A percentile compares a stretch with the other conserved stretches of the same genome.
phyloP scores from a whole-genome alignment of 306 rosid species.

The Fagus sylvatica region DNA sequence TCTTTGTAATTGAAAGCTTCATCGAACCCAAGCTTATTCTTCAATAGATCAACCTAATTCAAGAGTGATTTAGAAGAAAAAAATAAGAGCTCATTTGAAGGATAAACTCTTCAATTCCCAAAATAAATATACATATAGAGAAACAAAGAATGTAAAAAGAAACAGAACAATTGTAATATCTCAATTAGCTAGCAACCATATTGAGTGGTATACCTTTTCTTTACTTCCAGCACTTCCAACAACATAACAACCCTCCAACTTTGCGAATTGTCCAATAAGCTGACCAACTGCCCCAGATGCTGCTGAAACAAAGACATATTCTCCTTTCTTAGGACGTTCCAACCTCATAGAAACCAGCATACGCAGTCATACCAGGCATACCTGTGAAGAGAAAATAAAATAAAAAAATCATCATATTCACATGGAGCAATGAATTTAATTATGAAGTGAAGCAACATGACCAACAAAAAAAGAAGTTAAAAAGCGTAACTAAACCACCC shows the following conservation, averaged over 20 bases:
- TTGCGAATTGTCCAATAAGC: slow-evolving; percentile 7
- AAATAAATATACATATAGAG: too few relatives aligned
- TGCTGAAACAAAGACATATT: slow-evolving; percentile 19
- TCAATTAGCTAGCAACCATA: too few relatives aligned
- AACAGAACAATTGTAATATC: background rate
- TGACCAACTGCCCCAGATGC: slow-evolving; percentile 21
- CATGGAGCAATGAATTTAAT: too few relatives aligned
- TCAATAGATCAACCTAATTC: slow-evolving; percentile 22
- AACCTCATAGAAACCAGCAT: slow-evolving; percentile 11
- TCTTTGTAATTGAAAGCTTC: slow-evolving; percentile 27
- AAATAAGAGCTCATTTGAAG: background rate
- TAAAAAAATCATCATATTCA: too few relatives aligned
- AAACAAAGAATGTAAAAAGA: background rate
- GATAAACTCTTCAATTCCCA: background rate
- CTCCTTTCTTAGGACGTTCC: slow-evolving; percentile 18
- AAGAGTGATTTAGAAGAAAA: too few relatives aligned
- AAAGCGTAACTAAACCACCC: too few relatives aligned
- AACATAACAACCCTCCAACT: background rate
- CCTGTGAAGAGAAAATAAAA: slow-evolving; percentile 1
- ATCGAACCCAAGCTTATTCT: slow-evolving; percentile 18
- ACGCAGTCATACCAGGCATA: slow-evolving; percentile 9
- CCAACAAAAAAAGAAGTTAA: too few relatives aligned
- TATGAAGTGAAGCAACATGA: too few relatives aligned
- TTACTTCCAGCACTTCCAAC: slow-evolving; percentile 8
- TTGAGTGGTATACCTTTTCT: background rate